phyloP scores from a whole-genome alignment of 208 protist species.

The Trypanosoma vivax region DNA sequence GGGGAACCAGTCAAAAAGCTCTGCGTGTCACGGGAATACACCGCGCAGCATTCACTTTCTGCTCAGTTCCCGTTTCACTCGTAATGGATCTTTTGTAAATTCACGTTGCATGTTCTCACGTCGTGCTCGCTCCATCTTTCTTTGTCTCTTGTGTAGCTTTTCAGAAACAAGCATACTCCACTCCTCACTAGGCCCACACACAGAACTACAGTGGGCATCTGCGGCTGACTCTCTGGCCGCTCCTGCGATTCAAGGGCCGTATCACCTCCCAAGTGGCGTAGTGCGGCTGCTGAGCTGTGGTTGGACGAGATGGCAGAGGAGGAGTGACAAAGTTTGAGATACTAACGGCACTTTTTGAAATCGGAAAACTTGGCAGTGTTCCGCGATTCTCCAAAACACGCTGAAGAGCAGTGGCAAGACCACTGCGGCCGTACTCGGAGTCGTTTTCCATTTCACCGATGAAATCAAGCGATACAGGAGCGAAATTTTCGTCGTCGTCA shows the following conservation, averaged over 20 bases:
- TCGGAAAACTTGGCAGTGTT: constrained; percentile 7
- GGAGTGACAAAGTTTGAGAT: not conserved
- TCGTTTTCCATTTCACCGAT: constrained; percentile 18
- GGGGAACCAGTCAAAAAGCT: not conserved
- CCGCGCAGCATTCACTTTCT: not conserved
- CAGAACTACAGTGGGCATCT: constrained; percentile 1
- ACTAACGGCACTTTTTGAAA: not conserved
- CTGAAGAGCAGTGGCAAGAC: constrained; percentile 29
- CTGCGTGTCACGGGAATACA: not conserved
- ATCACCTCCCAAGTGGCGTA: not conserved
- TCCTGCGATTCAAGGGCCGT: not conserved
- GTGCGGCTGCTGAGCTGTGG: not conserved
- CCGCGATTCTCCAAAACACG: constrained; percentile 30
- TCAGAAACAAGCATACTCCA: constrained; percentile 54
- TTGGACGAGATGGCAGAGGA: not conserved
- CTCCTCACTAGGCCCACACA: constrained; percentile 7
- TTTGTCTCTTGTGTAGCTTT: constrained; percentile 64
- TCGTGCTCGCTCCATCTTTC: constrained; percentile 48
- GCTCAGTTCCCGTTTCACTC: constrained; percentile 36
- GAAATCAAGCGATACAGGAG: constrained; percentile 33
- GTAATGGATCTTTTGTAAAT: constrained; percentile 63
- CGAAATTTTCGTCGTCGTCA: constrained; percentile 47
- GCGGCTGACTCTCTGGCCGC: constrained; percentile 11
- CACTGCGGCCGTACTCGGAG: constrained; percentile 17
- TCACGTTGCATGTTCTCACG: constrained; percentile 50